Evolutionary conservation across 228 moss, liverwort and hornwort species (phyloP).

Genomic region (Sphagnum fallax): DNA sequence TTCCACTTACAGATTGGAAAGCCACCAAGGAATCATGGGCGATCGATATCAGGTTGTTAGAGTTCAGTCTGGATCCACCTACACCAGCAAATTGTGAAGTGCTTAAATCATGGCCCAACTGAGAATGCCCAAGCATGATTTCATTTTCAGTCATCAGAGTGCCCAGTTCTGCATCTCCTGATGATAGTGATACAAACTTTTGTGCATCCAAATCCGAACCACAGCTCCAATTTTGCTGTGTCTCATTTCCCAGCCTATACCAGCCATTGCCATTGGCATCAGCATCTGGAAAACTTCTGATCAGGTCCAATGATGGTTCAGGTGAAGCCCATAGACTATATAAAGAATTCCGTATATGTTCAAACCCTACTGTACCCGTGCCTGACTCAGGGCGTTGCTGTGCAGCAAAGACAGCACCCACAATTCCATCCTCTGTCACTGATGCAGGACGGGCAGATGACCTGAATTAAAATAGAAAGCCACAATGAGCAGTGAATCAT

Average conservation of each 20-base stretch:
- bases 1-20: too few species aligned
- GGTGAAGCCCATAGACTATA: conserved; percentile 6
- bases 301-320: neutral
- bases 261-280: neutral
- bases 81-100: neutral
- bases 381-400: neutral
- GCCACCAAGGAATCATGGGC: too few species aligned
- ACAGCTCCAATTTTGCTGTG: neutral
- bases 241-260: neutral
- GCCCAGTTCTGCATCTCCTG: too few species aligned
- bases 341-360: conserved; percentile 11
- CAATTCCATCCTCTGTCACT: conserved; percentile 5
- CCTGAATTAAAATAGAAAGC: conserved; percentile 13
- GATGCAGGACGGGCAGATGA: conserved; percentile 39
- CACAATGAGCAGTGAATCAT: neutral
- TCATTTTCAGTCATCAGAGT: too few species aligned
- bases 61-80: neutral
- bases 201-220: neutral
- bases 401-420: neutral
- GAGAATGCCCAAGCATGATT: too few species aligned
- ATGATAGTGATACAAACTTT: neutral
- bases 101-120: neutral
- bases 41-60: neutral
- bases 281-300: conserved; percentile 3
- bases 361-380: neutral